Percentiles rank a stretch among this genome's conserved stretches.
phyloP scores from a whole-genome alignment of 2,329 filamentous ascomycete genomes.

The Diplocarpon mali region DNA sequence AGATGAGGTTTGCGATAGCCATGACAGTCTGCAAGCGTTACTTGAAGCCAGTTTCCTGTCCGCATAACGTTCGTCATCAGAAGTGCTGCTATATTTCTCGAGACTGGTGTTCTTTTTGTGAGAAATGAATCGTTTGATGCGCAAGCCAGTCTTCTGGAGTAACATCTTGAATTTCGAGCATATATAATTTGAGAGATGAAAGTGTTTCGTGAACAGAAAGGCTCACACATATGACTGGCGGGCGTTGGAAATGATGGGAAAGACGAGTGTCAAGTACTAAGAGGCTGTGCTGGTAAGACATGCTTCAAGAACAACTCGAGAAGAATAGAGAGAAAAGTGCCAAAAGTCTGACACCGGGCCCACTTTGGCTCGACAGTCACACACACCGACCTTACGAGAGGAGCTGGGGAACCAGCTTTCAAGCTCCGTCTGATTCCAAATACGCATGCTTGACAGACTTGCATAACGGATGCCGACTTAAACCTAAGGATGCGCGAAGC shows the following conservation, averaged over 20 bases:
- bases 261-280: slow-evolving; percentile 4
- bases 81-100: slow-evolving; percentile 3
- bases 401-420: slow-evolving; percentile 1
- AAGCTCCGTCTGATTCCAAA: slow-evolving; percentile 4
- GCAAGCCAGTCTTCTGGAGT: slow-evolving; percentile 17
- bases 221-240: neutral
- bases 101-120: slow-evolving; percentile 8
- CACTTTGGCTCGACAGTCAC: slow-evolving; percentile 6
- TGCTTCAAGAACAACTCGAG: slow-evolving; percentile 4
- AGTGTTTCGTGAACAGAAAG: neutral
- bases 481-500: slow-evolving; percentile 8
- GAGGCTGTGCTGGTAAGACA: slow-evolving; percentile 12
- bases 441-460: slow-evolving; percentile 19
- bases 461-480: slow-evolving; percentile 15
- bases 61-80: slow-evolving; percentile 3
- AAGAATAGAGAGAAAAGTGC: slow-evolving; percentile 1
- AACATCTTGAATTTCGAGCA: slow-evolving; percentile 9
- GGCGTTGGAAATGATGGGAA: slow-evolving; percentile 1
- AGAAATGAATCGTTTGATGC: slow-evolving; percentile 18
- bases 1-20: slow-evolving; percentile 12
- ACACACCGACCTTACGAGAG: neutral
- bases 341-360: neutral
- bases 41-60: slow-evolving; percentile 5
- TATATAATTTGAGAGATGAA: neutral
- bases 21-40: slow-evolving; percentile 11